phyloP scores from a whole-genome alignment of 176 grass and related monocot species.

The Eleusine indica region DNA sequence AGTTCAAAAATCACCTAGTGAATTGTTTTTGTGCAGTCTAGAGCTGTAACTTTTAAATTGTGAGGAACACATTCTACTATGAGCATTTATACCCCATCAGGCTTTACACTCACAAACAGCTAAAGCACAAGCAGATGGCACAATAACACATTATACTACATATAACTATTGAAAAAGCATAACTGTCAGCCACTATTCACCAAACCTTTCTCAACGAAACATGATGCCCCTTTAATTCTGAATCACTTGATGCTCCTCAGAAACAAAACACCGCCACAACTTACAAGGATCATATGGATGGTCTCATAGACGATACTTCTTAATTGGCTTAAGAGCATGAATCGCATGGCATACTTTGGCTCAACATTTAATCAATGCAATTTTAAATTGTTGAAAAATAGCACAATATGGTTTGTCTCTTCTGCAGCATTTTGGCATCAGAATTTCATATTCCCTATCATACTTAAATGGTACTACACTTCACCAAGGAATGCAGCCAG shows the following conservation, averaged over 20 bases:
- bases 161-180: not conserved
- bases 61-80: not conserved
- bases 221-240: not conserved
- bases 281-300: not conserved
- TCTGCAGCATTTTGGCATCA: not conserved
- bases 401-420: not conserved
- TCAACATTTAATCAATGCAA: not conserved
- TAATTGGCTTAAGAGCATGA: not conserved
- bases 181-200: not conserved
- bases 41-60: not conserved
- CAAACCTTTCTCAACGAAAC: not conserved
- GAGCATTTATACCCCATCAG: conserved; percentile 2
- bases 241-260: conserved; percentile 2
- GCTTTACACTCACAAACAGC: not conserved
- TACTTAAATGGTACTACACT: not conserved
- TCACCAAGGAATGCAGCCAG: not conserved
- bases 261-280: not conserved
- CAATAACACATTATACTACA: not conserved
- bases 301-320: not conserved
- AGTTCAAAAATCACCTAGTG: not conserved
- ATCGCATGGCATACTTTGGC: not conserved
- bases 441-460: not conserved
- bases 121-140: conserved; percentile 25
- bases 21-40: conserved; percentile 19
- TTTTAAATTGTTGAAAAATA: not conserved